phyloP scores from a whole-genome alignment of 306 rosid genomes.

The cucumber (Cucumis sativus) region Cucumber_9930_V3 NC_026658.2:9411001-9411500 shows the following conservation, averaged over 20 bases:
- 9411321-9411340: neutral
- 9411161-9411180: neutral
- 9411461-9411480: neutral
- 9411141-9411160: neutral
- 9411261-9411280: neutral
- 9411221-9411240: neutral
- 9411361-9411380: neutral
- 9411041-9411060: neutral
- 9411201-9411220: neutral
- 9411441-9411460: neutral
- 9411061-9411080: neutral
- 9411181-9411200: neutral
- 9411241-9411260: neutral
- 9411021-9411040: neutral
- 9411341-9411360: neutral
- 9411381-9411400: neutral
- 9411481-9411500: constrained; percentile 48
- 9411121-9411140: neutral
- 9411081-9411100: neutral
- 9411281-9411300: neutral
- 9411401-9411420: neutral
- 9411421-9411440: neutral
- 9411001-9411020: constrained; percentile 69
- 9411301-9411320: neutral
- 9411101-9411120: neutral